These are phyloP conservation scores for Closterium sp. DNA, from an alignment of 139 green algal species.

Conservation along the genomic window DNA sequence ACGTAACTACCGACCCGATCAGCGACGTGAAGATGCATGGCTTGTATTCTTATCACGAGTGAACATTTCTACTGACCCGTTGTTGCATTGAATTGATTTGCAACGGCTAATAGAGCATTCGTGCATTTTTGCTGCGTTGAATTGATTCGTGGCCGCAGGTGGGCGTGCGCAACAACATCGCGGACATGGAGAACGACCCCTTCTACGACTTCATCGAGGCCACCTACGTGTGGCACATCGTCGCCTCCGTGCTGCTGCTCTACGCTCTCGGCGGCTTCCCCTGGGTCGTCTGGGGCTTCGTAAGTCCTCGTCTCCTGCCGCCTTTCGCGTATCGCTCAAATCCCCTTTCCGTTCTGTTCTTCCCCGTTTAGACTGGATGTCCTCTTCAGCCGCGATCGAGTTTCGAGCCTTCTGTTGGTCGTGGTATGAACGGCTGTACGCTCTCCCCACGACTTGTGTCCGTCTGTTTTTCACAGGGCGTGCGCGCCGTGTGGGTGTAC, in stretches of 20 bases:
- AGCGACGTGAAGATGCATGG: too few species aligned
- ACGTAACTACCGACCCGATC: too few species aligned
- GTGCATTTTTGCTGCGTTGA: too few species aligned
- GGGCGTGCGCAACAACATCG: conserved; percentile 9
- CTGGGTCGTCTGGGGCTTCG: conserved; percentile 91
- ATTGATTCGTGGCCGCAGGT: neutral
- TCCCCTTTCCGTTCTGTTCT: neutral
- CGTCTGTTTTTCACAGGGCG: conserved; percentile 48
- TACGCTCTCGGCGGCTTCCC: conserved; percentile 84
- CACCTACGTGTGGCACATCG: conserved; percentile 86
- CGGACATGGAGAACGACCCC: conserved; percentile 80
- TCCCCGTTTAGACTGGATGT: neutral
- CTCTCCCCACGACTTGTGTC: neutral
- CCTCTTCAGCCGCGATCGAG: too few species aligned
- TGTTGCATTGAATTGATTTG: too few species aligned
- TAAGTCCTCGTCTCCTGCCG: neutral
- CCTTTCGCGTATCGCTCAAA: neutral
- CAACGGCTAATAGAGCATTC: too few species aligned
- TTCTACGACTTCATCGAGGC: conserved; percentile 89
- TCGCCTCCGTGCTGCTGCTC: conserved; percentile 71
- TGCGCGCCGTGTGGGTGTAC: conserved; percentile 91
- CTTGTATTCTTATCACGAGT: too few species aligned
- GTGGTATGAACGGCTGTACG: too few species aligned
- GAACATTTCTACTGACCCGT: too few species aligned
- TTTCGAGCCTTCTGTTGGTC: too few species aligned